Percentiles rank a stretch among this genome's conserved stretches.
phyloP scores from a whole-genome alignment of 2,329 filamentous ascomycete species.

The Trichoderma sp. region DNA sequence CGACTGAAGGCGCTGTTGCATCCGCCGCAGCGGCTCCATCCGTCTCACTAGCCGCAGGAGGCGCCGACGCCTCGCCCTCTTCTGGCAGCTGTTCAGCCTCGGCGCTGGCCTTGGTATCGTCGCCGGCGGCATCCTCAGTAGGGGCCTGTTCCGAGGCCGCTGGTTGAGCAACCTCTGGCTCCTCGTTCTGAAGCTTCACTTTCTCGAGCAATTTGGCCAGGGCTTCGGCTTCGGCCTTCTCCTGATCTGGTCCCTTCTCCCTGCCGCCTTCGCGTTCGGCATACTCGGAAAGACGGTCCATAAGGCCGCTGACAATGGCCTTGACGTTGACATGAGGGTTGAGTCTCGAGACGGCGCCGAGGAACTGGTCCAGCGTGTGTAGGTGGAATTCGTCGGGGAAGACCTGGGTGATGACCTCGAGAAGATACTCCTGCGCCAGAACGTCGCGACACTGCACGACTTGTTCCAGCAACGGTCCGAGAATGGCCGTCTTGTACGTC shows the following conservation, averaged over 20 bases:
- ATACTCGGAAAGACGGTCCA: conserved; percentile 94
- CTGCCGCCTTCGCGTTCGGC: conserved; percentile 83
- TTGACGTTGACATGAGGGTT: conserved; percentile 98
- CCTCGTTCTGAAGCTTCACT: conserved; percentile 67
- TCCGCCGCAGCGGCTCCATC: conserved; percentile 32
- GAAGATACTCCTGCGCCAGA: conserved; percentile 91
- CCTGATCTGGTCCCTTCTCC: conserved; percentile 69
- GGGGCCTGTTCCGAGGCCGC: conserved; percentile 32
- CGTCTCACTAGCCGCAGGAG: conserved; percentile 34
- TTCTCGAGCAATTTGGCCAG: conserved; percentile 76
- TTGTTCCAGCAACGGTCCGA: conserved; percentile 88
- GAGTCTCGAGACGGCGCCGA: conserved; percentile 86
- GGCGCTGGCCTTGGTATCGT: not conserved
- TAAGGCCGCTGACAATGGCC: conserved; percentile 94
- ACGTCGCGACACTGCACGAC: conserved; percentile 98
- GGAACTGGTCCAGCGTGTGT: conserved; percentile 92
- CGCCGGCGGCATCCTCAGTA: conserved; percentile 40
- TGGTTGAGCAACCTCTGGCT: conserved; percentile 31
- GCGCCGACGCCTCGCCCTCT: conserved; percentile 32
- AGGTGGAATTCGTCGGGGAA: conserved; percentile 99
- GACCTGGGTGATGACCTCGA: conserved; percentile 98
- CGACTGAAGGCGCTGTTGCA: conserved; percentile 39
- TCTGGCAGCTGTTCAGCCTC: conserved; percentile 32
- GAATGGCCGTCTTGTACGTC: conserved; percentile 86
- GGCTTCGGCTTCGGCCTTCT: conserved; percentile 82